Conservation (phyloP, 352 stramenopile species). For the Globisporangium recalcitrans region DNA sequence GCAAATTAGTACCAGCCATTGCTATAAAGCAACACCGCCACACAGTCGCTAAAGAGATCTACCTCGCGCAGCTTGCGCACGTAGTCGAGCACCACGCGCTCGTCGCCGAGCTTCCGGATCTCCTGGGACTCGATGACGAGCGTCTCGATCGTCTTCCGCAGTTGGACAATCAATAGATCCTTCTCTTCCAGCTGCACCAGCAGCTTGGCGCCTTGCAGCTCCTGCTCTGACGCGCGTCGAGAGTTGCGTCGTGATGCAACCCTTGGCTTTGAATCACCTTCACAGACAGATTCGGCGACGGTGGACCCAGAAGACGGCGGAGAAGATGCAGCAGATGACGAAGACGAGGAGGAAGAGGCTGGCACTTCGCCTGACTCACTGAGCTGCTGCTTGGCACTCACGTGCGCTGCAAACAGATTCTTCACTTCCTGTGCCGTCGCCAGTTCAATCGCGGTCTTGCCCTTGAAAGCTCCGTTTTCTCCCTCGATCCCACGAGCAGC, state of each 20-base stretch:
- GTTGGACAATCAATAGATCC: conserved; percentile 69
- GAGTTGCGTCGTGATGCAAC: background rate
- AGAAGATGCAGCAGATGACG: background rate
- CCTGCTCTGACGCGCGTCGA: conserved; percentile 5
- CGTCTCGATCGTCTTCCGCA: conserved; percentile 75
- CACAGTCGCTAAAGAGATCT: background rate
- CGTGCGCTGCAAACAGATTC: conserved; percentile 25
- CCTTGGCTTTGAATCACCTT: conserved; percentile 11
- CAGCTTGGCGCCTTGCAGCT: conserved; percentile 28
- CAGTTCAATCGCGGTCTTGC: conserved; percentile 54
- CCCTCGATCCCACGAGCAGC: conserved; percentile 42
- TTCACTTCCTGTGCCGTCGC: conserved; percentile 41
- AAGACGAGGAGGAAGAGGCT: background rate
- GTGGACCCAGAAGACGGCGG: conserved; percentile 3
- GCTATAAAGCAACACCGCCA: too few species aligned
- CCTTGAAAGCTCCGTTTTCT: conserved; percentile 38
- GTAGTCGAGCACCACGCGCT: conserved; percentile 78
- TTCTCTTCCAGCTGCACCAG: conserved; percentile 78
- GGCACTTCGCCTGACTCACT: background rate
- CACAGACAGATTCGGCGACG: conserved; percentile 8
- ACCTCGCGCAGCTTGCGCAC: conserved; percentile 77
- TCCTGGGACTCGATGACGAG: conserved; percentile 74
- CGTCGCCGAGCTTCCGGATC: conserved; percentile 71
- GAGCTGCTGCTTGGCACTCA: background rate
- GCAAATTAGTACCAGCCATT: too few species aligned